A percentile compares a stretch with the other conserved stretches of the same genome.
Conservation (phyloP, 169 alveolate species). For the Amoebophrya sp. region DNA sequence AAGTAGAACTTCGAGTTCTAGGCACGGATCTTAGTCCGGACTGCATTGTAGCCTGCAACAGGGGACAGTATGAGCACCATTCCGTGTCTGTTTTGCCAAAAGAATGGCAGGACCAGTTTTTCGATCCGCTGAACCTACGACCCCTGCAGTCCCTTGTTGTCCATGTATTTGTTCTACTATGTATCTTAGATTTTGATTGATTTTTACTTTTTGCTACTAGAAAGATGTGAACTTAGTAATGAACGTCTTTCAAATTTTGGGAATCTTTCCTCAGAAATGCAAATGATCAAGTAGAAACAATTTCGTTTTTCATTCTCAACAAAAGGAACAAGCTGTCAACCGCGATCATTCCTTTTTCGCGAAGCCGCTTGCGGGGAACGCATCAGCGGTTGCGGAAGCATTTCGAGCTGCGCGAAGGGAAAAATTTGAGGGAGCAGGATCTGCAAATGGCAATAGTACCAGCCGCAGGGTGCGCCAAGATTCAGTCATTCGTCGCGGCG, state of each 20-base stretch:
- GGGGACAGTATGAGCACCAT: constrained; percentile 8
- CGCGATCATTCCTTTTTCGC: too few species aligned
- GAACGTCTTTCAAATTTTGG: too few species aligned
- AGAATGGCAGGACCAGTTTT: neutral
- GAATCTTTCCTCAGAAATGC: too few species aligned
- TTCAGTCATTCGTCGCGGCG: neutral
- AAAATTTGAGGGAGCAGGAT: neutral
- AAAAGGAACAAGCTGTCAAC: too few species aligned
- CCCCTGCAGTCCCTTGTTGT: too few species aligned
- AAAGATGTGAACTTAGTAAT: too few species aligned
- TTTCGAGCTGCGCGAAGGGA: constrained; percentile 19
- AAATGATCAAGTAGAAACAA: too few species aligned
- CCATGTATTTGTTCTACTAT: too few species aligned
- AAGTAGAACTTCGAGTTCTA: neutral
- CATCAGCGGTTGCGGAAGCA: neutral
- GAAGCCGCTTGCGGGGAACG: too few species aligned
- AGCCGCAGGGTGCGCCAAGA: neutral
- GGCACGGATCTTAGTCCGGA: neutral
- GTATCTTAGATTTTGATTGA: too few species aligned
- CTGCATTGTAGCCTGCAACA: neutral
- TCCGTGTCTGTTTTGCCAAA: neutral
- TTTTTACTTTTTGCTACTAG: too few species aligned
- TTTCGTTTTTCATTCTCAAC: too few species aligned
- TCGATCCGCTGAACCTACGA: neutral
- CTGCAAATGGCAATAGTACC: neutral